Evolutionary conservation across 768 basidiomycete species (phyloP), one percentile per base, ranked within the genome.

Genomic region (Trametes cinnabarina): DNA sequence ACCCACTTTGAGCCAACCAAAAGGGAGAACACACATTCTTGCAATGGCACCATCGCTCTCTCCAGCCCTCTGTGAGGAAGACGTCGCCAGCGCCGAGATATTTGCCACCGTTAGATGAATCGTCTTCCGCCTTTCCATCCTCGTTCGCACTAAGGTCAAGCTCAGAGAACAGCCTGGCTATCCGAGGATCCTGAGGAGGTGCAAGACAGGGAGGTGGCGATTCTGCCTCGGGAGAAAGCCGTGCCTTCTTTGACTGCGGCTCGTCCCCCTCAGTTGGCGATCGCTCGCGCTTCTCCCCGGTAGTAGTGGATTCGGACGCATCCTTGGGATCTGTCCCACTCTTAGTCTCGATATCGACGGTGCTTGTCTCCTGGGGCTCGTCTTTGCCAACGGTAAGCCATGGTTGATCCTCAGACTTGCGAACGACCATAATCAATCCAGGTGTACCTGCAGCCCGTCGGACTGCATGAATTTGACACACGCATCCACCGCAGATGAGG

Each of bases 11-110:
- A 46, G 28, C 56, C 32, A 25, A n/a, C n/a, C n/a, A n/a, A n/a
- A n/a, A n/a, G n/a, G n/a, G 10, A 28, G 12, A 11, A 67, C 79
- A 66, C 50, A 90, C 90, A 43, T 74, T 72, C 52, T 73, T 68
- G 63, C 92, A 94, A 43, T 75, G 81, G 70, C 92, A 93, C 92
- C 92, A 93, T n/a, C 85, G 79, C 37, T 83, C 75, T 57, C 88
- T 82, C 73, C 86, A 93, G 17, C 83, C 85, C 20, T 87, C 82
- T 0, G 82, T 83, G 44, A 93, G 74, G 70, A 93, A 93, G 28
- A 92, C 68, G 64, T 93, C 92, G 0, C 90, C 89, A 3, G 79
- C 73, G 25, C 88, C 83, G 15, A 83, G 67, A 40, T 69, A 69
- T 10, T 19, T 48, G 8, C 65, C 51, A 49, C 65, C 59, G 2